Conservation (phyloP, 2,329 filamentous ascomycete species). For the Colletotrichum sp. region DNA sequence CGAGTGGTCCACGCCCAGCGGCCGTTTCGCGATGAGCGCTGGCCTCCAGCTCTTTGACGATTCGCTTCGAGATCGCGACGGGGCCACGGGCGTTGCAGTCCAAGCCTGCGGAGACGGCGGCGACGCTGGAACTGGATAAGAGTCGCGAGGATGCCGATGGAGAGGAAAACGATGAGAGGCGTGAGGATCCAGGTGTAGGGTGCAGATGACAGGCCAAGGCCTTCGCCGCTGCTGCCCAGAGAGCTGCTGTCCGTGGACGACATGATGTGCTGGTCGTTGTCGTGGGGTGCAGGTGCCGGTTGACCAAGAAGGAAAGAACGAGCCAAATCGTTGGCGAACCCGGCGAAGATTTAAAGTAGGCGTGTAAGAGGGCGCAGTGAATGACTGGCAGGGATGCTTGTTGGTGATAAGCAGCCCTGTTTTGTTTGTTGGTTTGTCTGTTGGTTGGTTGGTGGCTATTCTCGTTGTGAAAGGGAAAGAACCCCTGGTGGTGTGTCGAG, state of each 20-base stretch:
- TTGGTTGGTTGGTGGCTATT: not conserved
- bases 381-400: not conserved
- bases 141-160: slow-evolving; percentile 41
- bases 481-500: not conserved
- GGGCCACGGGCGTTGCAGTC: slow-evolving; percentile 13
- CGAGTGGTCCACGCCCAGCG: slow-evolving; percentile 27
- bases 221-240: not conserved
- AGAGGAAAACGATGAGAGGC: slow-evolving; percentile 48
- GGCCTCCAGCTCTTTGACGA: not conserved
- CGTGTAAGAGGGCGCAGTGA: not conserved
- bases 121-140: slow-evolving; percentile 50
- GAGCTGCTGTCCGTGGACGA: slow-evolving; percentile 1
- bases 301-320: not conserved
- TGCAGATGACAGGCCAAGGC: slow-evolving; percentile 42
- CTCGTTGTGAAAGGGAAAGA: not conserved
- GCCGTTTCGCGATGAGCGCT: slow-evolving; percentile 12
- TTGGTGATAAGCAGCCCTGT: not conserved
- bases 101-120: slow-evolving; percentile 28
- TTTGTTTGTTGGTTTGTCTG: not conserved
- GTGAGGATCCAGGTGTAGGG: slow-evolving; percentile 64
- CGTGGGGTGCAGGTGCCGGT: not conserved
- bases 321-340: not conserved
- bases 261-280: not conserved
- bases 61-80: slow-evolving; percentile 26
- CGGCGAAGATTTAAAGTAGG: not conserved